Conservation (phyloP, 1,284 basidiomycete species). For the Paramarasmius palmivorus region DNA sequence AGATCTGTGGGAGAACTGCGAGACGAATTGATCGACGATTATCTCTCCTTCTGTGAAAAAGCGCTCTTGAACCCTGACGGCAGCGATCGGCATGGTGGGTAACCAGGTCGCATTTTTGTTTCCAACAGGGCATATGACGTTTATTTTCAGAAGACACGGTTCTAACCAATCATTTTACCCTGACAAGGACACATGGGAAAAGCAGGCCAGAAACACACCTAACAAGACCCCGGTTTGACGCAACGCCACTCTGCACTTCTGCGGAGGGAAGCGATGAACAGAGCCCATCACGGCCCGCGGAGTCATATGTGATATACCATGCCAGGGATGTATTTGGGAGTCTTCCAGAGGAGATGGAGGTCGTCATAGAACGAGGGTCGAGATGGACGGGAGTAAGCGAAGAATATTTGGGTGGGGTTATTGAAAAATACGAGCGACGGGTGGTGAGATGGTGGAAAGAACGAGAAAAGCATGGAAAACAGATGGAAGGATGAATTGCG, state of each 20-base stretch:
- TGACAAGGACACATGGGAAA: constrained; percentile 16
- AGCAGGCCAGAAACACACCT: background rate
- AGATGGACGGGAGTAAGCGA: constrained; percentile 51
- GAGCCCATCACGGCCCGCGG: constrained; percentile 43
- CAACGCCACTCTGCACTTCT: constrained; percentile 1
- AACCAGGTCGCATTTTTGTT: constrained; percentile 11
- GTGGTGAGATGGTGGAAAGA: constrained; percentile 50
- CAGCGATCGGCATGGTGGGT: constrained; percentile 23
- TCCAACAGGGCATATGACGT: background rate
- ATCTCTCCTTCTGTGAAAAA: constrained; percentile 65
- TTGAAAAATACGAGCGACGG: constrained; percentile 63
- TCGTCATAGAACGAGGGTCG: constrained; percentile 49
- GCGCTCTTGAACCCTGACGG: constrained; percentile 45
- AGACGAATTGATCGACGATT: constrained; percentile 59
- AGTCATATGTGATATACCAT: constrained; percentile 59
- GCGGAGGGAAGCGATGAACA: constrained; percentile 2
- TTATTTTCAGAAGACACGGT: constrained; percentile 26
- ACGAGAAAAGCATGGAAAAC: constrained; percentile 17
- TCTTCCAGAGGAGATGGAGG: constrained; percentile 47
- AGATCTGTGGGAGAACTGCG: constrained; percentile 60
- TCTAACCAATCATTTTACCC: constrained; percentile 46
- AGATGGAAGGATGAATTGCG: no score
- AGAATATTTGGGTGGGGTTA: constrained; percentile 49
- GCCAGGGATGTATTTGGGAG: constrained; percentile 58
- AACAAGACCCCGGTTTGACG: background rate